Base-by-base conservation (phyloP, 441 rosid species). In the Mallotus japonicus region DNA sequence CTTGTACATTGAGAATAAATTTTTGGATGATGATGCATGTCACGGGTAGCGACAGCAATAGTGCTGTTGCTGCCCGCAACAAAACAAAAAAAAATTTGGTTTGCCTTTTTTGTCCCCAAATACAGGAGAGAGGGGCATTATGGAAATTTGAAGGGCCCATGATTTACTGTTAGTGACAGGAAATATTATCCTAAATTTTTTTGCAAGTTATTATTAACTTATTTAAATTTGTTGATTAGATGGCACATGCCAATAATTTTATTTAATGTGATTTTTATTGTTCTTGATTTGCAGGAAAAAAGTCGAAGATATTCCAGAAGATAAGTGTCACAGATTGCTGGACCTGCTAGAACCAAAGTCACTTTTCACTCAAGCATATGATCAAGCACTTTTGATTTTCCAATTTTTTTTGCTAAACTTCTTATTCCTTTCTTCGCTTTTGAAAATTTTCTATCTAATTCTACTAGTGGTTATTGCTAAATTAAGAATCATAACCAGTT, bases 231-330 rank as follows among this genome's bases (percentile, higher is more conserved):
- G 24, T 44, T 65, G 13, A 51, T 7, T 62, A 20, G 51, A 54
- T 54, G 16, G 46, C 11, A 19, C 8, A 24, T 53, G 58, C 8
- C 11, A 0, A 14, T 53, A 15, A 46, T 3, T 61, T 44, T 10
- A 44, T 60, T 0, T 64, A 20, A 58, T 19, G 19, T 37, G 44
- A 9, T 65, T 65, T 68, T 70, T 24, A 12, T 16, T 60, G 65
- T 56, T 62, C 16, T 20, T 64, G 58, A 42, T 64, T 32, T 74
- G 63, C 86, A 92, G 96, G 96, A 92, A 89, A 74, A 92, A 89
- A 79, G 82, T 92, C 80, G 96, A 85, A 75, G 98, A 87, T 40
- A 81, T 92, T 65, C 93, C 93, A 0, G 91, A 89, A 78, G 91
- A 88, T 78, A 88, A 95, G 87, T 91, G 87, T 58, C 84, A 82